Percentiles rank a stretch among this genome's conserved stretches.
phyloP scores from a whole-genome alignment of 768 basidiomycete genomes.

The Boletus vinaceobasis region DNA sequence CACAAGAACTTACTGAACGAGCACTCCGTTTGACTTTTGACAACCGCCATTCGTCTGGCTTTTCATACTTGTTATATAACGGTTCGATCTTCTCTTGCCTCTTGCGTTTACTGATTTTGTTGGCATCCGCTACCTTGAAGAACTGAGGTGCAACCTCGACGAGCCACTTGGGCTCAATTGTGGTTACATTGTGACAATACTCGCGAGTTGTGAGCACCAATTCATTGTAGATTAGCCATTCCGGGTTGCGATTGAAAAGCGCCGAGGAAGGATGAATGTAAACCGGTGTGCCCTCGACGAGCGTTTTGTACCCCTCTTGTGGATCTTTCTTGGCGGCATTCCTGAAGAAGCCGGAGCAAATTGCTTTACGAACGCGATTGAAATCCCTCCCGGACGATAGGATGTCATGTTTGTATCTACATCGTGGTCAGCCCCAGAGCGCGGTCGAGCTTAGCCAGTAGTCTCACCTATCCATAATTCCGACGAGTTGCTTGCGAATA shows the following conservation, averaged over 20 bases:
- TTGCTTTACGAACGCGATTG: conserved; percentile 90
- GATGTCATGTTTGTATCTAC: conserved; percentile 95
- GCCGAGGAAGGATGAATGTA: conserved; percentile 98
- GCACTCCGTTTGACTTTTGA: conserved; percentile 91
- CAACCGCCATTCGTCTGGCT: conserved; percentile 90
- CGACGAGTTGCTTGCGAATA: conserved; percentile 93
- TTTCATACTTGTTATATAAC: conserved; percentile 92
- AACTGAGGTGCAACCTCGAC: conserved; percentile 97
- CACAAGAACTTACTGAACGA: conserved; percentile 55
- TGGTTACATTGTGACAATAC: conserved; percentile 90
- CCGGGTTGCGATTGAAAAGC: conserved; percentile 93
- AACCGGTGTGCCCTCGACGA: conserved; percentile 97
- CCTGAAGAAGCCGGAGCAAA: conserved; percentile 96
- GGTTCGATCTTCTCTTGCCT: conserved; percentile 97
- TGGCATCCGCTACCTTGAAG: conserved; percentile 97
- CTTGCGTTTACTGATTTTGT: conserved; percentile 97
- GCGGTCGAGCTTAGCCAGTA: background rate
- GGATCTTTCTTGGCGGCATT: conserved; percentile 99
- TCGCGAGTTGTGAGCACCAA: conserved; percentile 94
- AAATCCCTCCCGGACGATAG: conserved; percentile 89
- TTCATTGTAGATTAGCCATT: conserved; percentile 96
- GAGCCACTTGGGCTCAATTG: conserved; percentile 97
- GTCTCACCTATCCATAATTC: conserved; percentile 95
- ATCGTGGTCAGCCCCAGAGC: conserved; percentile 4
- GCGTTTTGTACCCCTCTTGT: conserved; percentile 97